Base-by-base conservation (phyloP, 768 basidiomycete species). In the Suillus spraguei region DNA sequence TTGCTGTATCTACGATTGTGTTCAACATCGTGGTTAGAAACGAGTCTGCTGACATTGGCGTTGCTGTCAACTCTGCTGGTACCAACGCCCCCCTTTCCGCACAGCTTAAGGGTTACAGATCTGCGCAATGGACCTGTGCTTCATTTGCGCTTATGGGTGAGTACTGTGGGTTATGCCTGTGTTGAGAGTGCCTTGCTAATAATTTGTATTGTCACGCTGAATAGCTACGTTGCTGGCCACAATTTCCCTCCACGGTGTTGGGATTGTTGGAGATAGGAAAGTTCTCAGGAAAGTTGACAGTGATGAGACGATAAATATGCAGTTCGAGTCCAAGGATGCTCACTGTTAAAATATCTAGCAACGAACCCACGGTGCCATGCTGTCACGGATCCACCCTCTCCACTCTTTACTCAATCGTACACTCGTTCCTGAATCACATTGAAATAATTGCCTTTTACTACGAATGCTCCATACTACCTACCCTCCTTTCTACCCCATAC, bases 1-100 rank as follows among this genome's bases (percentile, higher is more conserved):
- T 92, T 2, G 87, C 90, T 17, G 79, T 91, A 16, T 82, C 86
- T 8, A 92, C 90, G 0, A 86, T 92, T 33, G 87, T 91, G 42
- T 90, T 85, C 72, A 82, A 91, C 66, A 73, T 79, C 4, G 82
- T 85, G 22, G 74, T 82, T 17, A 60, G 63, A 5, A 64, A 74
- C 16, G 68, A 78, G 39, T 73, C 80, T 20, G 64, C 65, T 44
- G 65, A 56, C 63, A 60, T 70, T 53, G 80, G 77, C 49, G 76
- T 81, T 14, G 47, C 65, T 22, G 46, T 78, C 59, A 66, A 77
- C 60, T 62, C 66, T 28, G 28, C 66, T 2, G 71, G 67, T 5
- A 61, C 71, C 35, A 77, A 73, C 63, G 73, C 77, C 35, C 78
- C 80, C 0, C 53, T 9, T 17, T 42, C 69, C 0, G 80, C 83